These are phyloP conservation scores for Physcia stellaris DNA, from an alignment of 495 filamentous ascomycete species.

Conservation along the genomic window DNA sequence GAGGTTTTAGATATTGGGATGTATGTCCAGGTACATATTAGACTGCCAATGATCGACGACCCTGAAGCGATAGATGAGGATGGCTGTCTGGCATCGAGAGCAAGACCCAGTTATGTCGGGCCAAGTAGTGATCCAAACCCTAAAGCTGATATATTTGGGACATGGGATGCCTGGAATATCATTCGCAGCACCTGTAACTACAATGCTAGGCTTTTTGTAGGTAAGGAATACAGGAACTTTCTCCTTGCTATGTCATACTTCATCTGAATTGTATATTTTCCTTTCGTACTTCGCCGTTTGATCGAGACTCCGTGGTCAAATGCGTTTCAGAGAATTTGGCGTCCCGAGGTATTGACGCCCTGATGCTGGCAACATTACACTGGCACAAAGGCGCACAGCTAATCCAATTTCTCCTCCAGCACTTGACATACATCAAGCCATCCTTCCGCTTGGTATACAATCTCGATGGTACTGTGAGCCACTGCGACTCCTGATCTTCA, in stretches of 20 bases:
- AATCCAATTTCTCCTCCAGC: slow-evolving; percentile 33
- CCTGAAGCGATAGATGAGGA: slow-evolving; percentile 35
- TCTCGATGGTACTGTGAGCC: slow-evolving; percentile 93
- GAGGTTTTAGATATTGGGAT: slow-evolving; percentile 59
- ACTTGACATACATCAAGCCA: slow-evolving; percentile 62
- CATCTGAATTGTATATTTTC: background rate
- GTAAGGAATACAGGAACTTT: slow-evolving; percentile 39
- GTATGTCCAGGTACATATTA: slow-evolving; percentile 68
- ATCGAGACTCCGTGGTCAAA: background rate
- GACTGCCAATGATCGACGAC: slow-evolving; percentile 61
- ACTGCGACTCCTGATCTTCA: slow-evolving; percentile 62
- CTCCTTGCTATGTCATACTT: background rate
- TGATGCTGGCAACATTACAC: no score
- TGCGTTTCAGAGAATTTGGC: background rate
- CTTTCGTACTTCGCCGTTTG: background rate
- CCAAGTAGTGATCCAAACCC: slow-evolving; percentile 17
- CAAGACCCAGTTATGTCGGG: slow-evolving; percentile 35
- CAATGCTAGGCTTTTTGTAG: slow-evolving; percentile 63
- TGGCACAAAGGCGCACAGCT: background rate
- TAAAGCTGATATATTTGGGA: slow-evolving; percentile 51
- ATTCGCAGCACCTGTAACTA: slow-evolving; percentile 83
- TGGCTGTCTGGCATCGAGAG: slow-evolving; percentile 44
- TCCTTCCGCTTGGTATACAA: slow-evolving; percentile 61
- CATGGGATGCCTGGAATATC: slow-evolving; percentile 90
- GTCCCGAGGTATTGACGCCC: no score